phyloP scores from a whole-genome alignment of 2,329 filamentous ascomycete genomes.

The Fusarium pininemorale region DNA sequence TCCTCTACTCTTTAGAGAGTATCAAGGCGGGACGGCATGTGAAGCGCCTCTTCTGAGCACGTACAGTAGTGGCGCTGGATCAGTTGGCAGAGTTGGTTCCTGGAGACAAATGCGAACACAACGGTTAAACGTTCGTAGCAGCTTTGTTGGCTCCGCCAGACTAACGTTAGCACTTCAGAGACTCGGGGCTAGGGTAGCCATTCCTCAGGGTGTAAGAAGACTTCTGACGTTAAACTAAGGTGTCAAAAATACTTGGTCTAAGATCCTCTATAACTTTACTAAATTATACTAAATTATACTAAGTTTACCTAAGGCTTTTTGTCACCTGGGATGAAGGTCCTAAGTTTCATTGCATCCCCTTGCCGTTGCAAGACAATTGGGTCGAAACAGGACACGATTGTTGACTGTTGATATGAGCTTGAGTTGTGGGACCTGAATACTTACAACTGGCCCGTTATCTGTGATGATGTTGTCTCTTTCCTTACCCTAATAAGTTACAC shows the following conservation, averaged over 20 bases:
- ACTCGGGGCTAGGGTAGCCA: neutral
- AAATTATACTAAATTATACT: no score
- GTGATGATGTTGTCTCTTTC: neutral
- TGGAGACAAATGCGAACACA: constrained; percentile 26
- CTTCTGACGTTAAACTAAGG: no score
- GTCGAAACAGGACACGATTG: constrained; percentile 19
- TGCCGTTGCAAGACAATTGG: constrained; percentile 14
- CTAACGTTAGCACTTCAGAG: constrained; percentile 12
- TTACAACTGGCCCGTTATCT: neutral
- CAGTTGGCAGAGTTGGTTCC: constrained; percentile 10
- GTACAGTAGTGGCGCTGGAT: constrained; percentile 3
- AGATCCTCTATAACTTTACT: no score
- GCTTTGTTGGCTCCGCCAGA: constrained; percentile 23
- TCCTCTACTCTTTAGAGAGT: constrained; percentile 4
- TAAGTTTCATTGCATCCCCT: no score
- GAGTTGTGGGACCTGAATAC: neutral
- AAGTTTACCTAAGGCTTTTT: no score
- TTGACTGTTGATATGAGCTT: constrained; percentile 6
- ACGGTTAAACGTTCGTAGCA: constrained; percentile 32
- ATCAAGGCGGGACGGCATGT: constrained; percentile 9
- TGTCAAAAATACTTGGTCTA: no score
- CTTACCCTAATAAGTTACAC: neutral
- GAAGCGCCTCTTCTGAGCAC: constrained; percentile 7
- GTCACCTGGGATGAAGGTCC: no score
- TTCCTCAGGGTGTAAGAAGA: no score